A percentile compares a stretch with the other conserved stretches of the same genome.
Conservation (phyloP, 192 early-diverging fungal species). For the Tieghemiomyces parasiticus region DNA sequence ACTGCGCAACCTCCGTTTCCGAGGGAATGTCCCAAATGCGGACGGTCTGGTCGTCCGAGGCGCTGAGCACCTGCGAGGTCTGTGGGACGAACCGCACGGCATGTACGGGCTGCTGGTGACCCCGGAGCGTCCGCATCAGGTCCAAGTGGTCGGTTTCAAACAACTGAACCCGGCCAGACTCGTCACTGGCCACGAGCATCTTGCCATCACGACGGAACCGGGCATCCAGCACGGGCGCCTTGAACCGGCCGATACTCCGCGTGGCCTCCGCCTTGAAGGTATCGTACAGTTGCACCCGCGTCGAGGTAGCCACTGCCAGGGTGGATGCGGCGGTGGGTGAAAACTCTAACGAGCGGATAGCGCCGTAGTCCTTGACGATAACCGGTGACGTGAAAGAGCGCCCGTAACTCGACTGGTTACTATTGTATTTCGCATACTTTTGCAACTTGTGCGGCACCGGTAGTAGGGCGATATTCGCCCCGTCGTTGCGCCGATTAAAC, state of each 20-base stretch:
- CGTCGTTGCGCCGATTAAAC: too few species aligned
- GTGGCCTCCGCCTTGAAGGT: constrained; percentile 67
- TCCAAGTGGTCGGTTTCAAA: constrained; percentile 49
- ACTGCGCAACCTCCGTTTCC: constrained; percentile 45
- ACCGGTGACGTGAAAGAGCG: constrained; percentile 47
- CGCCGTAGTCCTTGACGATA: constrained; percentile 74
- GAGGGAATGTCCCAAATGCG: constrained; percentile 88
- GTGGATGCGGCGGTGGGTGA: constrained; percentile 65
- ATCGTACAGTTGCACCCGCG: constrained; percentile 85
- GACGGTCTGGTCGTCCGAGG: constrained; percentile 85
- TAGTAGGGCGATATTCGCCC: too few species aligned
- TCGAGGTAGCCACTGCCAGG: constrained; percentile 79
- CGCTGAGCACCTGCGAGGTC: constrained; percentile 69
- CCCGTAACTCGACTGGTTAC: not conserved
- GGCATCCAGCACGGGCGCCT: constrained; percentile 69
- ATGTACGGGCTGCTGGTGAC: constrained; percentile 60
- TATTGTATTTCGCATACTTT: too few species aligned
- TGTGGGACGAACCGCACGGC: constrained; percentile 66
- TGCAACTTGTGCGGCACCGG: too few species aligned
- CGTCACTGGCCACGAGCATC: constrained; percentile 87
- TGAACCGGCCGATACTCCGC: constrained; percentile 87
- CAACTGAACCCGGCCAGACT: constrained; percentile 70
- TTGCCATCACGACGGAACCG: constrained; percentile 74
- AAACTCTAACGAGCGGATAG: constrained; percentile 71
- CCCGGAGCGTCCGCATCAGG: constrained; percentile 49